Evolutionary conservation across 306 rosid species (phyloP), one percentile per base, ranked within the genome.

Genomic region (Malus fusca): DNA sequence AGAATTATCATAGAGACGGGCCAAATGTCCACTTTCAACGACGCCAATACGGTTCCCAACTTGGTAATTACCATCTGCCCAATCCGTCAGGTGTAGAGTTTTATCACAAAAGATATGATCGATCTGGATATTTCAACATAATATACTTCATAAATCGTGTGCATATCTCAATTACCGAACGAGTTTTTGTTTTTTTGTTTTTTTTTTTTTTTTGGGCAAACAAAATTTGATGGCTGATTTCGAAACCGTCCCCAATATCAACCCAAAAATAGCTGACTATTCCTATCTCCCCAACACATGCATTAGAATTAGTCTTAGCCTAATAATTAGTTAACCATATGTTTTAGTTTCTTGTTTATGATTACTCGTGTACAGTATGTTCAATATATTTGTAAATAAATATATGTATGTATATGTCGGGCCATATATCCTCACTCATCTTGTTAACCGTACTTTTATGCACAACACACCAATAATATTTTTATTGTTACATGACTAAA

Each of bases 1-100:
- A 37, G 42, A 37, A 37, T 37, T 7, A 1, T 37, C 9, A 37
- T 0, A 37, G 42, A 37, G 9, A 37, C 9, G 0, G 42, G 2
- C 2, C 40, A 37, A 37, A 37, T 2, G 9, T 37, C 42, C 42
- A 37, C 42, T 37, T 37, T 5, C 10, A 37, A 37, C 10, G 7
- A 37, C 42, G 7, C 40, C 2, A 0, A 37, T 37, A 37, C 0
- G 0, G 2, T 7, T 2, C 0, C 9, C 0, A 8, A 37, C 10
- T 37, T 37, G 42, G 2, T 37, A 37, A 37, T 37, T 37, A 37
- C 0, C 2, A 37, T 37, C 0, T 37, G 10, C 2, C 2, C 9
- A 37, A 37, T 37, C 2, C 10, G 0, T 37, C 2, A 37, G 2
- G 2, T 37, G 42, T 37, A 37, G 2, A 37, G 0, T 37, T 37